A percentile compares a stretch with the other conserved stretches of the same genome.
Conservation (phyloP, 2,329 filamentous ascomycete genomes). For the Diaporthe citriasiana region DNA sequence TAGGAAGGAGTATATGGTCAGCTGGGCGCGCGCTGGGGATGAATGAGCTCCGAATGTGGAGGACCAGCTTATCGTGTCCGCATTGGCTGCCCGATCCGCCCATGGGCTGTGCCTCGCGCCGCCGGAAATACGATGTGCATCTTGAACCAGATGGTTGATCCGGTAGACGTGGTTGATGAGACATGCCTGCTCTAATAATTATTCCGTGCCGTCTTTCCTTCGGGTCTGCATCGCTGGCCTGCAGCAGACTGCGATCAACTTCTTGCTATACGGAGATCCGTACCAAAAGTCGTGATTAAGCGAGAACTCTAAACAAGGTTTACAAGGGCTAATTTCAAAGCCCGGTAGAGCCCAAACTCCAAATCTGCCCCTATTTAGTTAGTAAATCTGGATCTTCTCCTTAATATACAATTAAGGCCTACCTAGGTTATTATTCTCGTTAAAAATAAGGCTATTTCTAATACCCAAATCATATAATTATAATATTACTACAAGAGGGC, state of each 20-base stretch:
- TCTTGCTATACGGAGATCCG: too few species aligned
- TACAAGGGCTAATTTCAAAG: too few species aligned
- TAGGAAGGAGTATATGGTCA: conserved; percentile 36
- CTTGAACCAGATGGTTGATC: neutral
- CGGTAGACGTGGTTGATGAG: neutral
- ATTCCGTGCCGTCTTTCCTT: neutral
- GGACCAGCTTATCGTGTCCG: conserved; percentile 15
- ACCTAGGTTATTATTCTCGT: too few species aligned
- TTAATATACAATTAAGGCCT: too few species aligned
- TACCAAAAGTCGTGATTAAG: too few species aligned
- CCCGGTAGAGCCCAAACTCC: too few species aligned
- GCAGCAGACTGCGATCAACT: neutral
- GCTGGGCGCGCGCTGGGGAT: neutral
- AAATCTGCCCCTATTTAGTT: too few species aligned
- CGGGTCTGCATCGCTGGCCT: neutral
- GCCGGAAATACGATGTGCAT: conserved; percentile 3
- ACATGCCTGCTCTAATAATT: conserved; percentile 5
- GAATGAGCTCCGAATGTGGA: neutral
- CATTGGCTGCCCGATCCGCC: conserved; percentile 18
- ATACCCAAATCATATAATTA: too few species aligned
- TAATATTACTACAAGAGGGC: too few species aligned
- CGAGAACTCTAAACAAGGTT: too few species aligned
- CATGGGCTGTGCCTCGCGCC: neutral
- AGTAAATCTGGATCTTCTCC: too few species aligned
- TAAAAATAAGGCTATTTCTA: too few species aligned